Evolutionary conservation across 352 stramenopile species (phyloP), one percentile per base, ranked within the genome.

Genomic region (Phytophthora hybrid): DNA sequence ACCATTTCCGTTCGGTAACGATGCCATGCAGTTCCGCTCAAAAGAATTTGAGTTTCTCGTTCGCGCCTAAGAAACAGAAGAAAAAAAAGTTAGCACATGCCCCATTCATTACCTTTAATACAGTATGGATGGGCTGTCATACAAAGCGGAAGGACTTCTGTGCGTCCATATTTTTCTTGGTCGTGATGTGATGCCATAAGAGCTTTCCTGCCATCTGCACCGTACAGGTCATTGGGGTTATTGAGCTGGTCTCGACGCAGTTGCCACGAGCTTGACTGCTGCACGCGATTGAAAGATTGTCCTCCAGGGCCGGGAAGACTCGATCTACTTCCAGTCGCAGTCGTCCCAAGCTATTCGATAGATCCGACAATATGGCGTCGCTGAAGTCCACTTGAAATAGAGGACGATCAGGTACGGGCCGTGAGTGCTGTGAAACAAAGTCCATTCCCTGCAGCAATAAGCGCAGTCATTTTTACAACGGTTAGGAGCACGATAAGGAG

Each of bases 121-220:
- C 39, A 19, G n/a, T 4, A 47, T 13, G 46, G 16, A 19, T 52
- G 46, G 39, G 39, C n/a, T 44, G 26, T 18, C 31, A 59, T 69
- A 75, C 69, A n/a, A 80, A 80, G 52, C 60, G 60, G 29, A 75
- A 80, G 7, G 69, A 41, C 57, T 80, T 80, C 19, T 78, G 54
- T 13, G 23, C 8, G 46, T 75, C 66, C 46, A 63, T 76, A 65
- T 66, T 76, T 32, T 74, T 75, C 41, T 74, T 75, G 31, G 64
- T 75, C 29, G 63, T 77, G 41, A 72, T 70, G 34, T 77, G 59
- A n/a, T 51, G 60, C 74, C 74, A 80, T 23, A 78, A 21, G 47
- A 75, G 62, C 10, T 70, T 34, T 5, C 53, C 64, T n/a, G 64
- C 53, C 52, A 72, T 31, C 23, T 72, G 63, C 10, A 75, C 37